Percentiles rank a stretch among this genome's conserved stretches.
Conservation (phyloP, 2,329 filamentous ascomycete genomes). For the Aspergillus fumigatus region DNA sequence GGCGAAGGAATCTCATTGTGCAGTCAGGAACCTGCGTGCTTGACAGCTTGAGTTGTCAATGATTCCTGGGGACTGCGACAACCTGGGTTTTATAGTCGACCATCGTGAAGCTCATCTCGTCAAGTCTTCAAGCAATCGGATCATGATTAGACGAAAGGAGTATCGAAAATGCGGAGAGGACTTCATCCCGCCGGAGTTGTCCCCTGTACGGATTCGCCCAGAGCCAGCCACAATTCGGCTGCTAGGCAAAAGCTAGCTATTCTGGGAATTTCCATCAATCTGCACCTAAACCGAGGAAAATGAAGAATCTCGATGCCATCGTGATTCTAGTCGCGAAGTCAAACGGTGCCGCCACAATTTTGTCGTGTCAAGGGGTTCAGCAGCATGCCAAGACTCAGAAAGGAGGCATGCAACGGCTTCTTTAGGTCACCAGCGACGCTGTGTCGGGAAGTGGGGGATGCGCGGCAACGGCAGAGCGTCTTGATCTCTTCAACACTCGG, state of each 20-base stretch:
- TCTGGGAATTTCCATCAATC: slow-evolving; percentile 12
- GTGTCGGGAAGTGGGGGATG: neutral
- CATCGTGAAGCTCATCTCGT: neutral
- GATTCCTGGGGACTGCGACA: neutral
- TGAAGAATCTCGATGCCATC: no score
- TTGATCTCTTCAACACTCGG: neutral
- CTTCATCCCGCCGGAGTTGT: slow-evolving; percentile 20
- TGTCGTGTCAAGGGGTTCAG: no score
- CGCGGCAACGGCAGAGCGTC: neutral
- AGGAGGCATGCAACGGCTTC: neutral
- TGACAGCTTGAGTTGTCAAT: no score
- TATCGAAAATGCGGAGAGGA: neutral
- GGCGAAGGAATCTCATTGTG: slow-evolving; percentile 13
- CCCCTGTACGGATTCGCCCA: slow-evolving; percentile 14
- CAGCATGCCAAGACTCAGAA: neutral
- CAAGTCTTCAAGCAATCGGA: neutral
- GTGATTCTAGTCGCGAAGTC: no score
- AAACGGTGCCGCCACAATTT: no score
- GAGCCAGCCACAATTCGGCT: neutral
- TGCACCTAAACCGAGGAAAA: no score
- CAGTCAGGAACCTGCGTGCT: neutral
- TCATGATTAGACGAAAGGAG: neutral
- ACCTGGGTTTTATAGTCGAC: neutral
- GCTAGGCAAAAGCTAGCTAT: neutral
- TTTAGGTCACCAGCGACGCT: neutral